A percentile compares a stretch with the other conserved stretches of the same genome.
Conservation (phyloP, 345 rosid species). For the Chamaenerion angustifolium region DNA sequence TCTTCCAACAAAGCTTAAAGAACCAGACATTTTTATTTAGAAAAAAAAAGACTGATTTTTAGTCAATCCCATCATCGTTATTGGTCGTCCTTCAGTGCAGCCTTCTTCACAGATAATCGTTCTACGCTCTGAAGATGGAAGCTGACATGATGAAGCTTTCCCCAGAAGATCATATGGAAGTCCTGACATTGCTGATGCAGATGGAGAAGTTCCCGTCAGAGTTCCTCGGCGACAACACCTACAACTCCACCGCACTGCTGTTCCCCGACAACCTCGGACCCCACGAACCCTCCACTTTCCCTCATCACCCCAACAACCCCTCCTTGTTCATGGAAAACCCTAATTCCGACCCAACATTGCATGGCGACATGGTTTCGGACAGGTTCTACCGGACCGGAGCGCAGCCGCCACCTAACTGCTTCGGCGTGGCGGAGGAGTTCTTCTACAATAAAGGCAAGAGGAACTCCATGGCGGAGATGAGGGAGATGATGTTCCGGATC, state of each 20-base stretch:
- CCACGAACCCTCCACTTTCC: not conserved
- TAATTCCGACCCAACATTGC: too few species aligned
- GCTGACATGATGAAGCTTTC: conserved; percentile 13
- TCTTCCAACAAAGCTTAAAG: not conserved
- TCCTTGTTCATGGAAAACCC: not conserved
- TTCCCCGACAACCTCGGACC: not conserved
- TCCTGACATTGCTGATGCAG: conserved; percentile 13
- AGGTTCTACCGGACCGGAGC: not conserved
- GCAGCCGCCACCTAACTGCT: not conserved
- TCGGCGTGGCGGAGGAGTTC: not conserved
- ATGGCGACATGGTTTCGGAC: too few species aligned
- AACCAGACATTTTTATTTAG: too few species aligned
- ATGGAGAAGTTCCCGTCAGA: conserved; percentile 8
- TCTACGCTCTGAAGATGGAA: conserved; percentile 7
- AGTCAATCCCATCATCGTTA: too few species aligned
- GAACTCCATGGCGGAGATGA: conserved; percentile 55
- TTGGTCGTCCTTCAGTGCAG: too few species aligned
- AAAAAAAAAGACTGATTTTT: too few species aligned
- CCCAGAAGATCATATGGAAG: conserved; percentile 16
- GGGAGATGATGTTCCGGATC: conserved; percentile 76
- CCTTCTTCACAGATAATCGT: too few species aligned
- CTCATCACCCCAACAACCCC: not conserved
- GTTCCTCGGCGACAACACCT: not conserved
- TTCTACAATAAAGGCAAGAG: conserved; percentile 8
- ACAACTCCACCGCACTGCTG: conserved; percentile 1